Percentiles rank a stretch among this genome's conserved stretches.
These are phyloP conservation scores for Boletus subcaerulescens DNA, from an alignment of 768 basidiomycete species.

Conservation along the genomic window DNA sequence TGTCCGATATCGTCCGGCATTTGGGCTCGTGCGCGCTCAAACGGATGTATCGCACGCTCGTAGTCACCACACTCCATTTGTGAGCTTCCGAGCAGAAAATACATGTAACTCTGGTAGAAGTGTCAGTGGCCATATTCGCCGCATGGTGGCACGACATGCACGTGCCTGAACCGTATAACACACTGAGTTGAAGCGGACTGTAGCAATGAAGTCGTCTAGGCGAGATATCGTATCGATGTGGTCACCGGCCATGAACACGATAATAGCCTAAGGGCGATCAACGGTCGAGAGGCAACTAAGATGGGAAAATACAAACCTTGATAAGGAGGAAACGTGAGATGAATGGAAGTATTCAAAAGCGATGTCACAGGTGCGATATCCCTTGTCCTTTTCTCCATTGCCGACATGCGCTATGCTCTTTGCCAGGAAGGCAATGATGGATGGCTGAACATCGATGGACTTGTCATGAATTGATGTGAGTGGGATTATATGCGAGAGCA, in stretches of 20 bases:
- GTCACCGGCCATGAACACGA: background rate
- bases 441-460: background rate
- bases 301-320: background rate
- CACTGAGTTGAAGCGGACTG: background rate
- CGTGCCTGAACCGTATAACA: background rate
- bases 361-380: background rate
- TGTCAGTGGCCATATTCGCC: background rate
- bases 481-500: background rate
- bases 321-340: background rate
- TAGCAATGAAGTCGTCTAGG: background rate
- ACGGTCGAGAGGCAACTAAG: background rate
- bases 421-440: background rate
- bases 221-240: background rate
- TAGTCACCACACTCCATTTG: background rate
- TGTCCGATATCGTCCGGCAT: no score
- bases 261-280: background rate
- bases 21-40: background rate
- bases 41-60: background rate
- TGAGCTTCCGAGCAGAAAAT: background rate
- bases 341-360: background rate
- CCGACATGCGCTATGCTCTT: no score
- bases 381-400: no score
- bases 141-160: background rate
- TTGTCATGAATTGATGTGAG: background rate
- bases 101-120: no score